A percentile compares a stretch with the other conserved stretches of the same genome.
These are phyloP conservation scores for Alternaria arborescens DNA, from an alignment of 2,329 filamentous ascomycete species.

Conservation along the genomic window DNA sequence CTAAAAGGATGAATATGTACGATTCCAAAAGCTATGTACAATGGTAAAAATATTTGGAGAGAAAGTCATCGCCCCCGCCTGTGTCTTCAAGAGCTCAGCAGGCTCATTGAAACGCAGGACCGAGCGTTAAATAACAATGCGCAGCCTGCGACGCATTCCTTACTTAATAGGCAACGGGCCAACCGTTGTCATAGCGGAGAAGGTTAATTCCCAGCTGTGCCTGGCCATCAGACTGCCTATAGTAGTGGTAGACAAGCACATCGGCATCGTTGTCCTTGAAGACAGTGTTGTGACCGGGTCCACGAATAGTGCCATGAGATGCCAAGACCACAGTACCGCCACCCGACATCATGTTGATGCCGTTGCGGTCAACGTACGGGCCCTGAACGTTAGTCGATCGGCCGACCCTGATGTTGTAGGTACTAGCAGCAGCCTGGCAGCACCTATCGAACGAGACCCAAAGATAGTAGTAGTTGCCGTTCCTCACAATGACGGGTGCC, in stretches of 20 bases:
- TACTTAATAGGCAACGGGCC: not conserved
- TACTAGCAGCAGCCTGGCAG: not conserved
- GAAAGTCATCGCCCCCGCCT: not conserved
- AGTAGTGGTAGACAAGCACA: slow-evolving; percentile 1
- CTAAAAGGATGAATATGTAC: not conserved
- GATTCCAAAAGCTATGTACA: not conserved
- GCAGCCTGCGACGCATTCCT: not conserved
- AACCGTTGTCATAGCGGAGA: not conserved
- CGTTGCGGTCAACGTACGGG: not conserved
- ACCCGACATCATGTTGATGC: not conserved
- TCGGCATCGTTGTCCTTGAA: not conserved
- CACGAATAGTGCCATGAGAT: not conserved
- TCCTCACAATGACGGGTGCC: not conserved
- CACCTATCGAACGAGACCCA: not conserved
- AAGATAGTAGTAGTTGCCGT: not conserved
- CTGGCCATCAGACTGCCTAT: not conserved
- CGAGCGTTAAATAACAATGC: not conserved
- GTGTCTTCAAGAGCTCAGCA: not conserved
- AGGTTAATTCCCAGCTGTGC: not conserved
- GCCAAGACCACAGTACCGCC: not conserved
- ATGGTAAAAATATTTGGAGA: not conserved
- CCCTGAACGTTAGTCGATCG: not conserved
- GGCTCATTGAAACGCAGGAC: not conserved
- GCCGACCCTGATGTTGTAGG: not conserved
- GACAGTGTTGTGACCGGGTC: not conserved